Evolutionary conservation across 768 basidiomycete genomes (phyloP).

Genomic region (Exidia glandulosa): DNA sequence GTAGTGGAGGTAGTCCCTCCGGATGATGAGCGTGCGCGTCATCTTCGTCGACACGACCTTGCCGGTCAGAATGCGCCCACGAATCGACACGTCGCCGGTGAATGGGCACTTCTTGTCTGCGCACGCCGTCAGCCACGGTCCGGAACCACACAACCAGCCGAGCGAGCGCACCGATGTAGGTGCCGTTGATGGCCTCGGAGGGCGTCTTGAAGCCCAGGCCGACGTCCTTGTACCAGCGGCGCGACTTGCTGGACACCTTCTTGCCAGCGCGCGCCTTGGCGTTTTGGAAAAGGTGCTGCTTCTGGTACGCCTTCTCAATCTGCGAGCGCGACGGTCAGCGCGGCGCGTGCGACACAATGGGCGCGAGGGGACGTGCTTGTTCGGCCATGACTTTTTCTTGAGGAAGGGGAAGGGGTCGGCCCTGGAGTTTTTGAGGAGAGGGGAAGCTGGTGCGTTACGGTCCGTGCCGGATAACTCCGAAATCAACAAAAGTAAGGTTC

Average conservation of each 20-base stretch:
- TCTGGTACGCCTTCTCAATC: conserved; percentile 97
- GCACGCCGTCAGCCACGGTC: not conserved
- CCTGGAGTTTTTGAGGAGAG: conserved; percentile 15
- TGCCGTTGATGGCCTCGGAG: conserved; percentile 86
- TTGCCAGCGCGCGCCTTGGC: conserved; percentile 85
- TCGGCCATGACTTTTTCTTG: conserved; percentile 28
- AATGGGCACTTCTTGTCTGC: conserved; percentile 99
- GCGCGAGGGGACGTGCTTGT: conserved; percentile 21
- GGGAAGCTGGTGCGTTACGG: not conserved
- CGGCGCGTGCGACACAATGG: not conserved
- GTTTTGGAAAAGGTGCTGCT: conserved; percentile 97
- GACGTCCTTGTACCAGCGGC: conserved; percentile 99
- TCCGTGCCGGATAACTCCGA: not conserved
- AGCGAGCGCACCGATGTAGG: conserved; percentile 76
- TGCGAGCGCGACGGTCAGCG: conserved; percentile 22
- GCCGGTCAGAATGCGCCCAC: conserved; percentile 96
- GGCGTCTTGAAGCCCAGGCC: conserved; percentile 97
- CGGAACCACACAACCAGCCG: not conserved
- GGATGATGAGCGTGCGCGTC: conserved; percentile 97
- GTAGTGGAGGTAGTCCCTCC: conserved; percentile 89
- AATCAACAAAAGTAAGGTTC: not conserved
- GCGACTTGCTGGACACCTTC: conserved; percentile 91
- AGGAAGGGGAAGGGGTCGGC: conserved; percentile 8
- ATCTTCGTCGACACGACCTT: conserved; percentile 98
- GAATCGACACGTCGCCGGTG: conserved; percentile 93